Base-by-base conservation (phyloP, 1,284 basidiomycete genomes). In the Quambalaria eucalypti region DNA sequence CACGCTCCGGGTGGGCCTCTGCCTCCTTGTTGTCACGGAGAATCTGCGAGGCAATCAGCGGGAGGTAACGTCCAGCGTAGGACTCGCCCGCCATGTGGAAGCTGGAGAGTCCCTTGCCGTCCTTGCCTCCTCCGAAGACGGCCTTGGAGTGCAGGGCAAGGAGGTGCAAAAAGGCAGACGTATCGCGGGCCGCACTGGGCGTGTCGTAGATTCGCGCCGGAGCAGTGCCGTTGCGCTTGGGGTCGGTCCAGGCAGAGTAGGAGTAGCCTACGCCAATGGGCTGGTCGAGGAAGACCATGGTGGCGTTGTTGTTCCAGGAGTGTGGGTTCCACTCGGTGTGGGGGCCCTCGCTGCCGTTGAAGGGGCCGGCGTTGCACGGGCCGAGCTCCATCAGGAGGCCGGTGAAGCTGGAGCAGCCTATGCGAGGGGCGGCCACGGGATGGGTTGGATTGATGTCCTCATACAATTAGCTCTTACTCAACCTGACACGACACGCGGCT, bases 381-480 rank as follows among this genome's bases (percentile, higher is more conserved):
- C 73, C 73, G 9, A 72, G 40, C 55, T 75, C 73, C 69, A 72
- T 73, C 25, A 75, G 52, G 26, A 75, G 50, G 2, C 73, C 73
- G 0, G 66, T 70, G 53, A 71, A 68, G 2, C 62, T 64, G 16
- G 66, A 71, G 56, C 71, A 71, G n/a, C 67, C 66, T 2, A 21
- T 12, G 33, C 38, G 31, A 26, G 50, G 10, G 10, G 10, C 5
- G 36, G 31, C 16, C 4, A 21, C 16, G 10, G 36, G 10, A 5
- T n/a, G 10, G 36, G n/a, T n/a, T n/a, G n/a, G n/a, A n/a, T n/a
- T n/a, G n/a, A n/a, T n/a, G n/a, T n/a, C n/a, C n/a, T n/a, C n/a
- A n/a, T 21, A 12, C 21, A 12, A 39, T 39, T 21, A 39, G 36
- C 36, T 39, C 4, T 14, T n/a, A 21, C 36, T n/a, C 16, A 39